Base-by-base conservation (phyloP, 345 rosid species). In the Euphorbia tirucalli region DNA sequence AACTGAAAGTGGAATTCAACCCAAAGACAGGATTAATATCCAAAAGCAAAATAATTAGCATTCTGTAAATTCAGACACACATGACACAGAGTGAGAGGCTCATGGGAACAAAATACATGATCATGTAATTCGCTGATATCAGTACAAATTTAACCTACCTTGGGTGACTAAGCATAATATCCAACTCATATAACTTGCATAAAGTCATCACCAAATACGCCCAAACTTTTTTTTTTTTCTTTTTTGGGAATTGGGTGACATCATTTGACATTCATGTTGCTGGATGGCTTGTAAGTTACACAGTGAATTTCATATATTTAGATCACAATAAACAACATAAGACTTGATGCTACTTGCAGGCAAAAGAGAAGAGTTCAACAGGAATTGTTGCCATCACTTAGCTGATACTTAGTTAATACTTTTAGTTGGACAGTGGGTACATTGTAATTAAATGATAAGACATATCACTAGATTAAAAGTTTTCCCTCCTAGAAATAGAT, bases 1-100 rank as follows among this genome's bases (percentile, higher is more conserved):
- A 93, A 71, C 98, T 93, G 92, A 76, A 79, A 73, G 67, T 14
- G 22, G 60, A 55, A 71, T 28, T 24, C n/a, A 19, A 70, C 44
- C 48, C 5, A 65, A 30, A 49, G 43, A 2, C 13, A 30, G 24
- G 27, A 65, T 61, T 41, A 73, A 64, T 49, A 22, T 58, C 43
- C 32, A 60, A 21, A 11, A 9, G 37, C 1, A 46, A 61, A 22
- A 49, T 67, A 24, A 60, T 22, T n/a, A 22, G 28, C 3, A 43
- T 21, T 27, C 31, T 14, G 14, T 58, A 65, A 3, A 22, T 15
- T 39, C 13, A 63, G 62, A 24, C 11, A 25, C 74, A 70, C 16
- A 35, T 3, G 18, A 25, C n/a, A 43, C 49, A 11, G 46, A 4
- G 0, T 21, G 2, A 6, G 58, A 1, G 28, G 21, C 61, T 62